phyloP scores from a whole-genome alignment of 208 protist genomes.

The Trypanosoma melophagium region DNA sequence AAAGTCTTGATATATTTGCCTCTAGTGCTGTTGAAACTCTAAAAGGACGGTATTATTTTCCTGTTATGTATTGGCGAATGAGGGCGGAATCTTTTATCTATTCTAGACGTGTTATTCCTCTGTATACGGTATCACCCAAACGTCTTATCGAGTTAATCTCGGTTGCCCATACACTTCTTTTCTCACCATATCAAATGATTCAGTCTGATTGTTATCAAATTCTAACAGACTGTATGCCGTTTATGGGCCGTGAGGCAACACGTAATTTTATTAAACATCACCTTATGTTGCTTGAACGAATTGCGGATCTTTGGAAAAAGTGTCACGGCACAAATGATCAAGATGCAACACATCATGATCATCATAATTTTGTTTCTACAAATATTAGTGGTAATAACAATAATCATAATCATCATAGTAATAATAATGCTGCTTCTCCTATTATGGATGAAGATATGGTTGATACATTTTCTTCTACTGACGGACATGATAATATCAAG shows the following conservation, averaged over 20 bases:
- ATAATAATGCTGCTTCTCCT: no score
- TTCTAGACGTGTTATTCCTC: background rate
- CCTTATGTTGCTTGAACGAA: conserved; percentile 16
- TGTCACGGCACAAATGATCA: background rate
- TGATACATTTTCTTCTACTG: no score
- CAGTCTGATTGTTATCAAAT: conserved; percentile 12
- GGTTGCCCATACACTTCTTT: conserved; percentile 21
- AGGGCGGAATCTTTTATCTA: conserved; percentile 19
- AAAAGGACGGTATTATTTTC: conserved; percentile 14
- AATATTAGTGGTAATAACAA: no score
- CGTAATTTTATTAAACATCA: conserved; percentile 12
- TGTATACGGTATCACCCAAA: conserved; percentile 12
- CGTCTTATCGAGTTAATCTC: conserved; percentile 14
- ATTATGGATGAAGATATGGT: no score
- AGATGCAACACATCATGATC: background rate
- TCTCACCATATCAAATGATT: conserved; percentile 18
- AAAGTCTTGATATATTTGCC: conserved; percentile 6
- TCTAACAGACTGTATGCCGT: conserved; percentile 7
- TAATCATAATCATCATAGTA: no score
- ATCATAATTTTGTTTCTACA: background rate
- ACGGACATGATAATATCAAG: no score
- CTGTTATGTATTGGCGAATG: conserved; percentile 21
- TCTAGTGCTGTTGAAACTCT: conserved; percentile 5
- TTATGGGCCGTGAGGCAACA: conserved; percentile 4
- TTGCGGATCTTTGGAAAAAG: conserved; percentile 17